These are phyloP conservation scores for Grosmannia penicillata DNA, from an alignment of 2,329 filamentous ascomycete species.

Conservation along the genomic window DNA sequence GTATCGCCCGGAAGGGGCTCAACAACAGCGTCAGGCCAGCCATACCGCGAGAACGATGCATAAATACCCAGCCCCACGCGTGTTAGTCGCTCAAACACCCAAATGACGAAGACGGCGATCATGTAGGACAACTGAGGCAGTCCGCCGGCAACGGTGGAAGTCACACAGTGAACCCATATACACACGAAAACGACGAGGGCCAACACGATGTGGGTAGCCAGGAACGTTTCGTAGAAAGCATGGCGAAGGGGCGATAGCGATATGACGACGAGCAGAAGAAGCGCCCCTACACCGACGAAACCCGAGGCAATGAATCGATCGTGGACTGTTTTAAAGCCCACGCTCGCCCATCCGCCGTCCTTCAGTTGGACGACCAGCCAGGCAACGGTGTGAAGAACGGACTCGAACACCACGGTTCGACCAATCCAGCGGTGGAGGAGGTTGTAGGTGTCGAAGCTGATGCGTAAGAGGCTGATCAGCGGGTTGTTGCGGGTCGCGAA, in stretches of 20 bases:
- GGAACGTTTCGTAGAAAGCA: slow-evolving; percentile 94
- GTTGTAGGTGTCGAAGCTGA: slow-evolving; percentile 96
- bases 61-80: slow-evolving; percentile 50
- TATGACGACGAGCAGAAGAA: slow-evolving; percentile 52
- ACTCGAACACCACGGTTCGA: slow-evolving; percentile 54
- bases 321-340: slow-evolving; percentile 36
- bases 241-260: slow-evolving; percentile 73
- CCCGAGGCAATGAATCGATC: slow-evolving; percentile 49
- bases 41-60: slow-evolving; percentile 45
- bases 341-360: slow-evolving; percentile 46
- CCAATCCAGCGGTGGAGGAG: slow-evolving; percentile 75
- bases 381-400: slow-evolving; percentile 53
- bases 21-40: slow-evolving; percentile 49
- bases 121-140: slow-evolving; percentile 64
- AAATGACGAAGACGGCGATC: slow-evolving; percentile 59
- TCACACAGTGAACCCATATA: slow-evolving; percentile 64
- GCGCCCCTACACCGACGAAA: slow-evolving; percentile 37
- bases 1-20: slow-evolving; percentile 57
- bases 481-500: slow-evolving; percentile 89
- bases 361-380: slow-evolving; percentile 62
- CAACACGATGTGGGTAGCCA: slow-evolving; percentile 70
- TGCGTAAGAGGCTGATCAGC: slow-evolving; percentile 62
- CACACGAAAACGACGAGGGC: slow-evolving; percentile 53
- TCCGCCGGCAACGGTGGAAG: slow-evolving; percentile 48
- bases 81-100: slow-evolving; percentile 49